Evolutionary conservation across 345 rosid genomes (phyloP).

Genomic region (Barbarea vulgaris): DNA sequence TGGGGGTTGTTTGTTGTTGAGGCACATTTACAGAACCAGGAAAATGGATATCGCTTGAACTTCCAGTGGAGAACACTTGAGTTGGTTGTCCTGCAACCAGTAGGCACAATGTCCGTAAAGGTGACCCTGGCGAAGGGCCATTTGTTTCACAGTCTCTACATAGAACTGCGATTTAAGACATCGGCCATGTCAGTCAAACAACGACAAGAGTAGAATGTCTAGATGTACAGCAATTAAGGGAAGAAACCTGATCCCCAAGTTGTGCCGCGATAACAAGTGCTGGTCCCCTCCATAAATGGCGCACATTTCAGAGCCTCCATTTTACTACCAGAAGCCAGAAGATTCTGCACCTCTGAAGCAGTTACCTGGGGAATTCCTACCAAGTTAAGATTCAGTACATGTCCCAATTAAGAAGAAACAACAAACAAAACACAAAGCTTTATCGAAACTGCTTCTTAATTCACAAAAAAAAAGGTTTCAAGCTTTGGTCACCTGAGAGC

Average conservation of each 20-base stretch:
- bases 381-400: too few relatives aligned
- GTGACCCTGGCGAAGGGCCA: constrained; percentile 96
- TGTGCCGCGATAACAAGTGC: constrained; percentile 96
- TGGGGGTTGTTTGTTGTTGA: constrained; percentile 61
- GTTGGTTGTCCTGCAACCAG: constrained; percentile 98
- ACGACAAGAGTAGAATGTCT: neutral
- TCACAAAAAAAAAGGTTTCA: too few relatives aligned
- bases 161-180: constrained; percentile 64
- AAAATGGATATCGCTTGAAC: constrained; percentile 42
- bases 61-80: constrained; percentile 68
- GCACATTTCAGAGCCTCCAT: constrained; percentile 82
- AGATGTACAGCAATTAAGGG: constrained; percentile 10
- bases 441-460: too few relatives aligned
- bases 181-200: constrained; percentile 29
- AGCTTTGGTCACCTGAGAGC: too few relatives aligned
- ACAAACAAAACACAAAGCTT: too few relatives aligned
- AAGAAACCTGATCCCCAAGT: constrained; percentile 89
- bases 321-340: constrained; percentile 93
- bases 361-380: constrained; percentile 63
- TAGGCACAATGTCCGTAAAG: constrained; percentile 91
- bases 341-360: constrained; percentile 89
- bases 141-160: constrained; percentile 87
- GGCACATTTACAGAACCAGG: constrained; percentile 44
- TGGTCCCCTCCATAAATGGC: constrained; percentile 99
- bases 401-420: too few relatives aligned